Percentiles rank a stretch among this genome's conserved stretches.
These are phyloP conservation scores for Chaetoscypha palmicola DNA, from an alignment of 2,329 filamentous ascomycete species.

Conservation along the genomic window DNA sequence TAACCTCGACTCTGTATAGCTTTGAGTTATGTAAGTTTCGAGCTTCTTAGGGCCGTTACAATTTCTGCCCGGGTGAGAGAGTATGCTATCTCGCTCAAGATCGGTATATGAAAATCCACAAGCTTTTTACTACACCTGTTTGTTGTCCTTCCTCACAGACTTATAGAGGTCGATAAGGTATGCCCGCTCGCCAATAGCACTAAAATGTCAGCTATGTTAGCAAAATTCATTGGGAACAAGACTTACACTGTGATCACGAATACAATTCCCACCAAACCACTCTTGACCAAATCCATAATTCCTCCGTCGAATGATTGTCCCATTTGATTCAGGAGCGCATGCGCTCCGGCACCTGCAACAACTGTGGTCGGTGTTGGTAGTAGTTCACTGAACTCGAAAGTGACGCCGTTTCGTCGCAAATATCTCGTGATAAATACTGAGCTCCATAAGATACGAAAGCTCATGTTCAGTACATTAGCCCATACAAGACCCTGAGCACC, in stretches of 20 bases:
- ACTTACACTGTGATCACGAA: slow-evolving; percentile 57
- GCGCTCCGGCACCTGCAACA: slow-evolving; percentile 39
- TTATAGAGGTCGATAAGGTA: slow-evolving; percentile 47
- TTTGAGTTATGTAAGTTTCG: too few relatives aligned
- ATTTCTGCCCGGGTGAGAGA: too few relatives aligned
- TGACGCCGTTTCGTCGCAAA: slow-evolving; percentile 42
- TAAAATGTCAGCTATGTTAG: slow-evolving; percentile 26
- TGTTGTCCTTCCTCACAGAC: slow-evolving; percentile 32
- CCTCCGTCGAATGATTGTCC: slow-evolving; percentile 23
- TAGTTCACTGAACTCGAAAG: slow-evolving; percentile 37
- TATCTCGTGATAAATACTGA: slow-evolving; percentile 61
- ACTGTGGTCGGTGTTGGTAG: slow-evolving; percentile 39
- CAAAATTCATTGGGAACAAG: slow-evolving; percentile 1
- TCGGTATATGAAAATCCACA: too few relatives aligned
- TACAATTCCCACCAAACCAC: slow-evolving; percentile 42
- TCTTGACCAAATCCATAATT: slow-evolving; percentile 35
- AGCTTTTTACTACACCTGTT: not conserved
- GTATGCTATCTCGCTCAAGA: too few relatives aligned
- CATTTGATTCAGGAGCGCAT: slow-evolving; percentile 34
- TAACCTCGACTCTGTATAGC: too few relatives aligned
- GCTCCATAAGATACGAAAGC: slow-evolving; percentile 77
- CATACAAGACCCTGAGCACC: slow-evolving; percentile 77
- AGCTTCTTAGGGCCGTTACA: too few relatives aligned
- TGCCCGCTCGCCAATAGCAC: slow-evolving; percentile 46
- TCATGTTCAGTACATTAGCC: slow-evolving; percentile 89